These are phyloP conservation scores for Ceratocystis harringtonii DNA, from an alignment of 2,329 filamentous ascomycete species.

Conservation along the genomic window DNA sequence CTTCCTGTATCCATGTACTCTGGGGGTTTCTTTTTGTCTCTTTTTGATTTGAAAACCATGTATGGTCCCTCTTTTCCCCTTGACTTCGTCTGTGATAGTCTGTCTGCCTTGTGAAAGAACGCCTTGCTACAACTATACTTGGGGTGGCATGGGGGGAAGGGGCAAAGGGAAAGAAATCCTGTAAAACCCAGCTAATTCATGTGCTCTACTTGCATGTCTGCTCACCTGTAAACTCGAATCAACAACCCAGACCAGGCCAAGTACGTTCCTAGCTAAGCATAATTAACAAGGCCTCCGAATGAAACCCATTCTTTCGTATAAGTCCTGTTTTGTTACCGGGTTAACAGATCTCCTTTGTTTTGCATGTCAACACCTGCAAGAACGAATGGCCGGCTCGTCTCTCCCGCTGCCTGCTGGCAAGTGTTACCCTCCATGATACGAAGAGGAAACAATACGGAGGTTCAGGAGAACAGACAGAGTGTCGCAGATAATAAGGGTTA, in stretches of 20 bases:
- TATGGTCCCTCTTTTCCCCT: too few species aligned
- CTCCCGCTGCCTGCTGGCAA: neutral
- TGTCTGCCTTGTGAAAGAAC: neutral
- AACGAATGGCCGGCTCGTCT: neutral
- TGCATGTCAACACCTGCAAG: neutral
- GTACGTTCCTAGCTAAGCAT: neutral
- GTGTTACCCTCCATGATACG: neutral
- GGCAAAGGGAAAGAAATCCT: too few species aligned
- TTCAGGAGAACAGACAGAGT: too few species aligned
- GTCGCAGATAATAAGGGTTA: too few species aligned
- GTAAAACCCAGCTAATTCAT: too few species aligned
- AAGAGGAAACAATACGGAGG: neutral
- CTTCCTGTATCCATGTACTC: neutral
- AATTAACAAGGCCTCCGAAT: neutral
- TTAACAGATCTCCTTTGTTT: neutral
- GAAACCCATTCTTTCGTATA: conserved; percentile 1
- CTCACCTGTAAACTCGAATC: too few species aligned
- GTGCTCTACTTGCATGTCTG: too few species aligned
- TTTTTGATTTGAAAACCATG: neutral
- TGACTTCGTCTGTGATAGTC: neutral
- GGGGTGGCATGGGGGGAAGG: neutral
- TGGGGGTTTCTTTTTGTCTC: neutral
- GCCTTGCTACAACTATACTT: neutral
- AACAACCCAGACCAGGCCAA: too few species aligned
- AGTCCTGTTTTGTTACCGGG: neutral